Base-by-base conservation (phyloP, 306 rosid species). In the Acacia melanoxylon region DNA sequence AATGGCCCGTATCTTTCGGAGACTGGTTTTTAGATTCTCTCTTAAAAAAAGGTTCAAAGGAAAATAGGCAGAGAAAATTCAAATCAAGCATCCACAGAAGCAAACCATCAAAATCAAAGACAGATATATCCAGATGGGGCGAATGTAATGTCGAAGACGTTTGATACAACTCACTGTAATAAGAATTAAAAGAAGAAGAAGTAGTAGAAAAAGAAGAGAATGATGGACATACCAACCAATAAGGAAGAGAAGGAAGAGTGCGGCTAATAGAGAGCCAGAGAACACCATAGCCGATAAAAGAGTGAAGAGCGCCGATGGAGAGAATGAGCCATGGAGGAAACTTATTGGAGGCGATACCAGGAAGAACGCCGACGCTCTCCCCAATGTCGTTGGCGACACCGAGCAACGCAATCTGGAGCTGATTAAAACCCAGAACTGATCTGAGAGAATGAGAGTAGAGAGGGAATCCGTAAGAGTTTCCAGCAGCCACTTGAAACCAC, bases 341-440 rank as follows among this genome's bases (percentile, higher is more conserved):
- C 86, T 83, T 91, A 89, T 93, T 90, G 85, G 80, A 91, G n/a
- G 88, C 97, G 62, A 93, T 48, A 9, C 98, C 98, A 0, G 97
- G 97, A 46, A 93, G 85, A 2, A 93, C 74, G 12, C 97, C 98
- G 29, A 93, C 93, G 82, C 89, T 93, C 76, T 93, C 98, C 1
- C 97, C 98, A 45, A 93, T 83, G 74, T 93, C 98, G 58, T 86
- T 93, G 58, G 94, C 97, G 1, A 93, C 98, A 19, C 97, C 98
- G 14, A 93, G 92, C 29, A 91, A 83, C 1, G 98, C 86, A 4
- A 93, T 76, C 74, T 93, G 97, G 4, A 70, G 85, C 82, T 93
- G 97, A 80, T 82, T 91, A 78, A 91, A 90, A 22, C 97, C 94
- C 71, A 93, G 77, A 74, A 89, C 89, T 0, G 94, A 87, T 78